Base-by-base conservation (phyloP, 306 rosid genomes). In the Malus sylvestris region DNA sequence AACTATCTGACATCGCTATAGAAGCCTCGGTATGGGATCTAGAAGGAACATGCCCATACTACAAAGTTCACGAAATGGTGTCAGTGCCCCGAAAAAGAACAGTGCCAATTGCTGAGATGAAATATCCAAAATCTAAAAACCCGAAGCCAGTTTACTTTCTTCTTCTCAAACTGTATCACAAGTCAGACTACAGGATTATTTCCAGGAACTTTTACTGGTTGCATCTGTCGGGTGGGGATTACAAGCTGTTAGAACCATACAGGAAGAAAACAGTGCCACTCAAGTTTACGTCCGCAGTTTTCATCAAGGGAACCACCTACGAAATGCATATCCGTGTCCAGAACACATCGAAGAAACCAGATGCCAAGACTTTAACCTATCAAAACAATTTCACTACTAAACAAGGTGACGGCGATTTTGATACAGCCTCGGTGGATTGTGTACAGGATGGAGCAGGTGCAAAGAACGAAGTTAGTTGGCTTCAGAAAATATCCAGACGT, bases 171-270 rank as follows among this genome's bases (percentile, higher is more conserved):
- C 96, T 94, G n/a, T 94, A 85, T 81, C 42, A 81, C 70, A 78
- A 68, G 81, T 83, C 95, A 20, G 89, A 94, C 77, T 22, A 75
- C 72, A 80, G 83, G 72, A 82, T 89, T 55, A 76, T 90, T 71
- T 94, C 98, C 44, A 84, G 98, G 84, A 94, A 94, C 91, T 90
- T 94, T 57, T 94, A 94, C 81, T 94, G 98, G 96, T 68, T 91
- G 85, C 91, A 94, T 85, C 88, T 85, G 78, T 62, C 90, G 8
- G 95, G 93, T 80, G 98, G 87, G 79, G 90, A 94, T 80, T 94
- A 94, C 92, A 89, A 85, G 85, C 86, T 84, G 55, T 74, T 94
- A 80, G 97, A 90, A 85, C 86, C 96, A 38, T 91, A 85, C 76
- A 89, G 84, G 81, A 81, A 76, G 85, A 90, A 77, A 73, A 81